Evolutionary conservation across 306 rosid species (phyloP).

Genomic region (Acacia crassicarpa): DNA sequence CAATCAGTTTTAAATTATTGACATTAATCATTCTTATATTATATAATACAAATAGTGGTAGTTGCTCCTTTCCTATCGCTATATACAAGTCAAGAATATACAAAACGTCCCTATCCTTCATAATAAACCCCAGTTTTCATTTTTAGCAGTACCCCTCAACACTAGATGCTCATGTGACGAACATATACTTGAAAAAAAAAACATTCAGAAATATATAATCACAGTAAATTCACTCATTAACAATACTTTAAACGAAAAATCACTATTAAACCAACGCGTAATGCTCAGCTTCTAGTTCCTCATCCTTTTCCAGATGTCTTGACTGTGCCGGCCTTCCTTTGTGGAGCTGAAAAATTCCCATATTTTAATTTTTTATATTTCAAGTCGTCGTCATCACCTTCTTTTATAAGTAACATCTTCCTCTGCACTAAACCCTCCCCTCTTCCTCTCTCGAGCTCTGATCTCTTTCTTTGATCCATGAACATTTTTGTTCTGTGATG

Average conservation of each 20-base stretch:
- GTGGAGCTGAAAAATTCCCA: slow-evolving; percentile 16
- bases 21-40: neutral
- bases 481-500: slow-evolving; percentile 35
- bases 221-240: slow-evolving; percentile 1
- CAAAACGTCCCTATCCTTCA: slow-evolving; percentile 16
- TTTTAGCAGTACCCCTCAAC: slow-evolving; percentile 10
- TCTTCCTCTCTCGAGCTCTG: neutral
- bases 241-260: slow-evolving; percentile 13
- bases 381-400: slow-evolving; percentile 13
- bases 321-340: slow-evolving; percentile 74
- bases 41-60: slow-evolving; percentile 26
- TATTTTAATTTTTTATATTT: slow-evolving; percentile 10
- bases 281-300: slow-evolving; percentile 43
- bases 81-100: slow-evolving; percentile 9
- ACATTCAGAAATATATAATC: neutral
- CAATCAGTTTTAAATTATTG: neutral
- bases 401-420: slow-evolving; percentile 44
- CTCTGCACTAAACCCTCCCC: slow-evolving; percentile 39
- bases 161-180: slow-evolving; percentile 8
- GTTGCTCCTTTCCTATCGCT: slow-evolving; percentile 49
- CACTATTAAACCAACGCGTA: slow-evolving; percentile 42
- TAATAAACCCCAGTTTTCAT: slow-evolving; percentile 14
- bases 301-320: slow-evolving; percentile 51
- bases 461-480: neutral
- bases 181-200: slow-evolving; percentile 14